Conservation (phyloP, 345 rosid genomes). For the sweet orange (Citrus sinensis) region DNA sequence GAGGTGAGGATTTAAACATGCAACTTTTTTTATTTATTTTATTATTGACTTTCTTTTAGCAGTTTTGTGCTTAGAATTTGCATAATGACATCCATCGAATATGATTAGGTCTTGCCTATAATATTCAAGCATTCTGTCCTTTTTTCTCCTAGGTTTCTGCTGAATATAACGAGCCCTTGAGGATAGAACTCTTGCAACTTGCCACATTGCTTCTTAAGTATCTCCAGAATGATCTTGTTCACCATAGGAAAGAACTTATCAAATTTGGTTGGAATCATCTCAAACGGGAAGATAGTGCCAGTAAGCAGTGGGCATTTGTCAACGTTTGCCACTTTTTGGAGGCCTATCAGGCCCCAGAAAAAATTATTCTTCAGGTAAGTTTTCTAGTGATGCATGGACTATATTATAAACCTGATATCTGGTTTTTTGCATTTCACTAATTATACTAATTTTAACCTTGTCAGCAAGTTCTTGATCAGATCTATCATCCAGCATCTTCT, state of each 20-base stretch:
- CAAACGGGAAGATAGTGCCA: slow-evolving; percentile 99
- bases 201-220: slow-evolving; percentile 95
- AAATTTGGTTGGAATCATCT: slow-evolving; percentile 99
- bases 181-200: slow-evolving; percentile 96
- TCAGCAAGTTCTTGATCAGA: background rate
- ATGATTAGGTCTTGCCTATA: slow-evolving; percentile 10
- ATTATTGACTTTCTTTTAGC: background rate
- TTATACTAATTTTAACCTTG: background rate
- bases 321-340: slow-evolving; percentile 98
- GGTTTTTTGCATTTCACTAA: background rate
- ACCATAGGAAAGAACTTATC: slow-evolving; percentile 95
- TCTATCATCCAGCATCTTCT: background rate
- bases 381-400: background rate
- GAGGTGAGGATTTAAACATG: slow-evolving; percentile 51
- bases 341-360: slow-evolving; percentile 99
- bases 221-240: slow-evolving; percentile 94
- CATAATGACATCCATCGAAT: background rate
- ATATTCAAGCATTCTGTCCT: slow-evolving; percentile 10
- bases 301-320: slow-evolving; percentile 99
- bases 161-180: slow-evolving; percentile 91
- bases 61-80: background rate
- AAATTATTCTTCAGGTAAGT: slow-evolving; percentile 93
- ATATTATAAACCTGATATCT: background rate
- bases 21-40: background rate
- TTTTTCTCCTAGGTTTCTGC: slow-evolving; percentile 73